Percentiles rank a stretch among this genome's conserved stretches.
Evolutionary conservation across 768 basidiomycete species (phyloP).

Genomic region (Amanita phalloides): DNA sequence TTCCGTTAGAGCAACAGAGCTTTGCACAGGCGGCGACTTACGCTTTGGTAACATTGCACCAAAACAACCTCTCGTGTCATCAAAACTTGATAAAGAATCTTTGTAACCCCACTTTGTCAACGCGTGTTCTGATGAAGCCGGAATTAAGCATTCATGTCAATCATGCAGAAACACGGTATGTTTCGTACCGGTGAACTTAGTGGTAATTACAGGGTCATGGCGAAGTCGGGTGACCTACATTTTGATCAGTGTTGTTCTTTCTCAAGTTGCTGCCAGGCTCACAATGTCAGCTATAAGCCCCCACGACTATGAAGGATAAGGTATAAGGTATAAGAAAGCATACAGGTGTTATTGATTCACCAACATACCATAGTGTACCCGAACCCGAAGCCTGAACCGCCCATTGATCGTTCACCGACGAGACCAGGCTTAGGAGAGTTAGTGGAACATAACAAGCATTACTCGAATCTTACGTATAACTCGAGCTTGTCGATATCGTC

Average conservation of each 20-base stretch:
- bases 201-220: conserved; percentile 11
- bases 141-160: background rate
- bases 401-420: conserved; percentile 7
- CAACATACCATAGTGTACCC: conserved; percentile 17
- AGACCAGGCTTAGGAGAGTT: conserved; percentile 10
- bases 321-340: background rate
- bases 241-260: background rate
- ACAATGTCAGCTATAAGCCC: conserved; percentile 14
- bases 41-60: conserved; percentile 13
- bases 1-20: background rate
- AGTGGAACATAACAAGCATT: background rate
- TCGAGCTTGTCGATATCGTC: conserved; percentile 22
- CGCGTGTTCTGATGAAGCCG: background rate
- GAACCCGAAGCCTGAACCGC: conserved; percentile 10
- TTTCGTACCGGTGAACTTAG: conserved; percentile 8
- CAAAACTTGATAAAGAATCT: conserved; percentile 9
- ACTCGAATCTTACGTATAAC: conserved; percentile 18
- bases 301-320: conserved; percentile 8
- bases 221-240: conserved; percentile 13
- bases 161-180: background rate
- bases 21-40: conserved; percentile 2
- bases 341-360: background rate
- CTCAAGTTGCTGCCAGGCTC: background rate
- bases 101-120: conserved; percentile 14
- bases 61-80: conserved; percentile 10